Base-by-base conservation (phyloP, 225 moss, liverwort and hornwort genomes). In the Sphagnum contortum region DNA sequence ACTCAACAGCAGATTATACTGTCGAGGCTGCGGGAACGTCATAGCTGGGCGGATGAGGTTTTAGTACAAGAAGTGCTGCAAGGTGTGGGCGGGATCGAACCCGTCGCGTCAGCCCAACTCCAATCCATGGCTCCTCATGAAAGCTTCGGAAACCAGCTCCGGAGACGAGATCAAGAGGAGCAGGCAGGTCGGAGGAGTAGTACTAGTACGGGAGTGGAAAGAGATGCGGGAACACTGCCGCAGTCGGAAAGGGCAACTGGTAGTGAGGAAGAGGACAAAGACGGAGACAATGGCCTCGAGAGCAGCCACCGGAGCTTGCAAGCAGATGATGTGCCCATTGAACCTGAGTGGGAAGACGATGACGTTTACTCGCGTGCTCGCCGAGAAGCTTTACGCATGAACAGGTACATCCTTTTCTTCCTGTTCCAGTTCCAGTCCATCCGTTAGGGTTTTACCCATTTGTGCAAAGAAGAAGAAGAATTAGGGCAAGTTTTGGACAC, bases 321-420 rank as follows among this genome's bases (percentile, higher is more conserved):
- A 10, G 53, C 53, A 53, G 62, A 59, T 44, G 66, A 8, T 44
- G 47, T 54, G 62, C 70, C 73, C 0, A 55, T 76, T 2, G 63
- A 81, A 59, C 64, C 75, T 60, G 78, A 61, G 44, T 52, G 52
- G 52, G 12, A 76, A 54, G 72, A 72, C 49, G 83, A 83, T 10
- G 87, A 87, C 65, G 66, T 80, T 5, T 83, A 87, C 69, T 69
- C 71, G 66, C 83, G 75, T 70, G 65, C 56, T 53, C 87, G 83
- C 44, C 69, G 68, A 49, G 87, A 76, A 63, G 87, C 87, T 4
- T 59, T 80, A 73, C 80, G 78, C n/a, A 74, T 71, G 45, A 80
- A 75, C 55, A 75, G 87, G 87, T 87, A 65, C 5, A 68, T 70
- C 53, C 9, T 54, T 10, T 54, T 44, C 55, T 61, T 8, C 5